Evolutionary conservation across 2,329 filamentous ascomycete species (phyloP), one percentile per base, ranked within the genome.

Genomic region (Pseudocercospora musae): DNA sequence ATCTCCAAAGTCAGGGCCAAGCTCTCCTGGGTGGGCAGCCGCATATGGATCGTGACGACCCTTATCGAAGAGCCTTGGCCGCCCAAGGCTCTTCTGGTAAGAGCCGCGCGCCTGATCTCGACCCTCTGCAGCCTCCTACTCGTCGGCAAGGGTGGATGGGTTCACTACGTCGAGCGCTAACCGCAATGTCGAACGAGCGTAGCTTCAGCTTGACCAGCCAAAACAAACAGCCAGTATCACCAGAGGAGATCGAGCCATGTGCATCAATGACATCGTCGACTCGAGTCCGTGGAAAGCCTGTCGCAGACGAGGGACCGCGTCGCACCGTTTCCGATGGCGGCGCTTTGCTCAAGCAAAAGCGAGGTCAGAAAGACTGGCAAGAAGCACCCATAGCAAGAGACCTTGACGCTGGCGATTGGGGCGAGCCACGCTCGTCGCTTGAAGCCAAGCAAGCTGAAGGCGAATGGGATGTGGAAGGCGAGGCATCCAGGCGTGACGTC

Each of bases 381-480:
- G 40, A 54, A 9, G 33, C 40, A 5, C 20, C 58, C 33, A 44
- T 70, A 4, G 74, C 75, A 65, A 68, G 68, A 57, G 74, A 76
- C 60, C 63, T 67, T n/a, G 63, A 62, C 25, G 60, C 67, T 1
- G 73, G 71, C n/a, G 74, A 76, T 56, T 76, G 74, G 74, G 74
- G 74, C 46, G 69, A 73, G 48, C 46, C 53, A 18, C 62, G 63
- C 0, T 61, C 62, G 0, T 68, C 68, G 2, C 52, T 64, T 21
- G 70, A 66, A 73, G 75, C 58, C 20, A 63, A 61, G 10, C 57
- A 68, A 48, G 71, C 69, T 2, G 79, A 81, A 57, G 76, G 76
- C 7, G 80, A 82, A 52, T 83, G 81, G 81, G 80, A 83, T 57
- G 78, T 83, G 0, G 81, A 83, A 66, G 75, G 76, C 11, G 81